phyloP scores from a whole-genome alignment of 176 grass and related monocot genomes.

The Oryza glumipatula region DNA sequence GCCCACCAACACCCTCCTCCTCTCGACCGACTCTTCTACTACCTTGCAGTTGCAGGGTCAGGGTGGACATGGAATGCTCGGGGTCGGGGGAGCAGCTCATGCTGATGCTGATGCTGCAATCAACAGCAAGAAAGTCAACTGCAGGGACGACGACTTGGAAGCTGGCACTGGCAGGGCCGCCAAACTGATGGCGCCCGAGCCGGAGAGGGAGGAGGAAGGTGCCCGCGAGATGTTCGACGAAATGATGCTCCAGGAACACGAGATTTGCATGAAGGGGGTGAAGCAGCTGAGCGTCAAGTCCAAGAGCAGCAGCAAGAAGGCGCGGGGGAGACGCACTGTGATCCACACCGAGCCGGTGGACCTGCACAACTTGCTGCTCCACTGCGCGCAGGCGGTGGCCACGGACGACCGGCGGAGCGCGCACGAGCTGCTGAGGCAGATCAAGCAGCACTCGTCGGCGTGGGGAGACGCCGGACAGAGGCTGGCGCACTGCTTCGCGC shows the following conservation, averaged over 20 bases:
- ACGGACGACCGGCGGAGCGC: conserved; percentile 46
- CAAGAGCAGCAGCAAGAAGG: conserved; percentile 21
- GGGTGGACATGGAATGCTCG: background rate
- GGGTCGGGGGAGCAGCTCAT: no score
- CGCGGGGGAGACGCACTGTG: background rate
- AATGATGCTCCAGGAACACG: conserved; percentile 36
- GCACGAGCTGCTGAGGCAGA: conserved; percentile 50
- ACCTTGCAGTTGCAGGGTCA: background rate
- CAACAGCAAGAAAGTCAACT: conserved; percentile 31
- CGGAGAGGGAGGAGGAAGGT: background rate
- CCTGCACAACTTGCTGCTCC: conserved; percentile 57
- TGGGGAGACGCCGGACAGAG: conserved; percentile 53
- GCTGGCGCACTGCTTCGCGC: conserved; percentile 65
- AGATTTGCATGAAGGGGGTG: conserved; percentile 43
- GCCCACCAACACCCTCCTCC: conserved; percentile 8
- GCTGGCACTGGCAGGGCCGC: conserved; percentile 18
- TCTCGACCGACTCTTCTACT: no score
- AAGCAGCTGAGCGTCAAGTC: conserved; percentile 3
- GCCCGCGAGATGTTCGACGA: conserved; percentile 55
- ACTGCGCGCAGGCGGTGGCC: conserved; percentile 60
- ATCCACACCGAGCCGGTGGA: conserved; percentile 42
- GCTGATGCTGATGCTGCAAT: no score
- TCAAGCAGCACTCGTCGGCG: conserved; percentile 42
- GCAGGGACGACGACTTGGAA: conserved; percentile 21
- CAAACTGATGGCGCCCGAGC: conserved; percentile 39